Conservation (phyloP, 768 basidiomycete genomes). For the Naganishia antarctica region DNA sequence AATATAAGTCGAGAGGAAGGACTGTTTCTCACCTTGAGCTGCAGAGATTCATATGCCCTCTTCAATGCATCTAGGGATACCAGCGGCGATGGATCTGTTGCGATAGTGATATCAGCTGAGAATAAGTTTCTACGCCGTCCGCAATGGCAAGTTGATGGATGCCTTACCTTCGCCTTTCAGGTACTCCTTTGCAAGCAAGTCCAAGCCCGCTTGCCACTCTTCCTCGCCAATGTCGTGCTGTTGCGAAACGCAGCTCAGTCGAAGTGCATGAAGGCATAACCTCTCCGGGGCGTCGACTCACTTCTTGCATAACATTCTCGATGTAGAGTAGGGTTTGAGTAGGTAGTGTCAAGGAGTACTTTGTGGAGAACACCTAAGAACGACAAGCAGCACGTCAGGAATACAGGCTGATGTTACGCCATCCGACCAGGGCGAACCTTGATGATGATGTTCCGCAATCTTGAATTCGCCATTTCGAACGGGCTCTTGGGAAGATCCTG, state of each 20-base stretch:
- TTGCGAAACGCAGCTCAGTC: background rate
- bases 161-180: conserved; percentile 48
- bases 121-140: no score
- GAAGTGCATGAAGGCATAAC: background rate
- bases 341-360: conserved; percentile 46
- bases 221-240: conserved; percentile 29
- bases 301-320: conserved; percentile 43
- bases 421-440: conserved; percentile 12
- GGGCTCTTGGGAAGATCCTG: background rate
- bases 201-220: conserved; percentile 44
- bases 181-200: conserved; percentile 48
- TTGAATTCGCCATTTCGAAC: conserved; percentile 20
- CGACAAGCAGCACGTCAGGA: no score
- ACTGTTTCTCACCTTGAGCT: conserved; percentile 20
- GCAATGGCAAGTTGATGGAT: no score
- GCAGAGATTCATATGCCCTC: conserved; percentile 45
- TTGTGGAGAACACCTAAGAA: conserved; percentile 47
- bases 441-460: conserved; percentile 24
- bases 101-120: background rate
- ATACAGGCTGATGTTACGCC: background rate
- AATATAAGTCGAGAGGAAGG: no score
- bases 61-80: conserved; percentile 43
- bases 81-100: conserved; percentile 43
- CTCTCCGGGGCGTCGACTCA: conserved; percentile 6
- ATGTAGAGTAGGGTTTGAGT: conserved; percentile 43